These are phyloP conservation scores for Rubroboletus pulcherrimus DNA, from an alignment of 768 basidiomycete genomes.

Conservation along the genomic window DNA sequence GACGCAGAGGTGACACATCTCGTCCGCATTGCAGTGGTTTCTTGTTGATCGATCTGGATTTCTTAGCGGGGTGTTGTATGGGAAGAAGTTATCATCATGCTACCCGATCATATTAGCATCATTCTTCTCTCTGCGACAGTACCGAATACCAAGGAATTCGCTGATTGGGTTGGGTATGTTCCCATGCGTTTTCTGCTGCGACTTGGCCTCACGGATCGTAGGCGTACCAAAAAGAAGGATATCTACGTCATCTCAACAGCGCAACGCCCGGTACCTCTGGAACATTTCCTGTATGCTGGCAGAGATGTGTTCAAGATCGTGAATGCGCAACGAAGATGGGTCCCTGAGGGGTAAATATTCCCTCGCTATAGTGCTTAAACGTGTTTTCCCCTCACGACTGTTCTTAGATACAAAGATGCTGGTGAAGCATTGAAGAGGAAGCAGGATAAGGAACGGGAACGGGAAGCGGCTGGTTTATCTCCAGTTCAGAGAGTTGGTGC, in stretches of 20 bases:
- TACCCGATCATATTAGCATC: conserved; percentile 97
- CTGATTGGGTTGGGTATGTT: conserved; percentile 96
- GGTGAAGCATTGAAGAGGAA: conserved; percentile 85
- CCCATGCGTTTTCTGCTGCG: conserved; percentile 6
- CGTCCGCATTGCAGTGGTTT: background rate
- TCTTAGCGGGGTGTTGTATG: conserved; percentile 93
- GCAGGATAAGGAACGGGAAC: conserved; percentile 97
- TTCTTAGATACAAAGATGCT: conserved; percentile 79
- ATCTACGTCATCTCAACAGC: conserved; percentile 98
- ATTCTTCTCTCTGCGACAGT: conserved; percentile 97
- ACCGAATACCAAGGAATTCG: conserved; percentile 96
- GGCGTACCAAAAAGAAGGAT: conserved; percentile 98
- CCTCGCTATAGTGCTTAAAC: background rate
- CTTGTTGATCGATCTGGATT: conserved; percentile 14
- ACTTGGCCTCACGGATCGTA: conserved; percentile 30
- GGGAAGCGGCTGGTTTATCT: conserved; percentile 89
- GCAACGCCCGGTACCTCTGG: conserved; percentile 93
- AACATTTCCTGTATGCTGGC: conserved; percentile 96
- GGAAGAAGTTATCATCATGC: conserved; percentile 99
- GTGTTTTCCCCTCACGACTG: conserved; percentile 1
- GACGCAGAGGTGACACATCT: conserved; percentile 79
- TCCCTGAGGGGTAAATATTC: conserved; percentile 70
- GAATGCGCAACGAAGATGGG: conserved; percentile 61
- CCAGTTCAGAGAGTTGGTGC: conserved; percentile 84
- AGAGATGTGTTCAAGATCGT: conserved; percentile 92